phyloP scores from a whole-genome alignment of 805 yeast species.

The Ogataea trehalophila region DNA sequence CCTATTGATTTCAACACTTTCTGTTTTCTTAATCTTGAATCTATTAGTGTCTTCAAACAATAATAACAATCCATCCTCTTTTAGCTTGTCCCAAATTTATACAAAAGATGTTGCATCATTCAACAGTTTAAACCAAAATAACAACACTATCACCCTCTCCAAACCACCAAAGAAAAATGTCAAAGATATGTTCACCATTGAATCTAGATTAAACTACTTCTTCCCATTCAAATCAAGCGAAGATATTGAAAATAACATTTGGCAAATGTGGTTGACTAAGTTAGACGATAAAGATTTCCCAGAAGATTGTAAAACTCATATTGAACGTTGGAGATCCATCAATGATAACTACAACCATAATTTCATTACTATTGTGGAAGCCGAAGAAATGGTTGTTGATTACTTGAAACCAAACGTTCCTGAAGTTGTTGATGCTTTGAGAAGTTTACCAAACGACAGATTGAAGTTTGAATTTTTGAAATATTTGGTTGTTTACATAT shows the following conservation, averaged over 20 bases:
- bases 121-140: conserved; percentile 2
- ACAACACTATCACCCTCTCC: conserved; percentile 7
- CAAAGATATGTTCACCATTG: conserved; percentile 26
- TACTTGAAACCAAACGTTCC: conserved; percentile 36
- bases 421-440: conserved; percentile 46
- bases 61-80: conserved; percentile 9
- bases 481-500: conserved; percentile 42
- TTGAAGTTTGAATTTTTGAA: conserved; percentile 48
- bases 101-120: conserved; percentile 13
- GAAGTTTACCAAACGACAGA: conserved; percentile 45
- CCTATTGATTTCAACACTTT: conserved; percentile 15
- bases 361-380: conserved; percentile 26
- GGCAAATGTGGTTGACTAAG: conserved; percentile 27
- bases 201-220: conserved; percentile 24
- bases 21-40: conserved; percentile 20
- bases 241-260: conserved; percentile 27
- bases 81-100: conserved; percentile 14
- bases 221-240: conserved; percentile 26
- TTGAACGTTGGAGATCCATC: conserved; percentile 30
- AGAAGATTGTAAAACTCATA: conserved; percentile 24
- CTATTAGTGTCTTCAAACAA: conserved; percentile 8
- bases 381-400: conserved; percentile 24
- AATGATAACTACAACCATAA: conserved; percentile 29
- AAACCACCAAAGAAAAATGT: conserved; percentile 24
- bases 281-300: conserved; percentile 29